Base-by-base conservation (phyloP, 306 rosid species). In the Oxytropis ochrocephala region DNA sequence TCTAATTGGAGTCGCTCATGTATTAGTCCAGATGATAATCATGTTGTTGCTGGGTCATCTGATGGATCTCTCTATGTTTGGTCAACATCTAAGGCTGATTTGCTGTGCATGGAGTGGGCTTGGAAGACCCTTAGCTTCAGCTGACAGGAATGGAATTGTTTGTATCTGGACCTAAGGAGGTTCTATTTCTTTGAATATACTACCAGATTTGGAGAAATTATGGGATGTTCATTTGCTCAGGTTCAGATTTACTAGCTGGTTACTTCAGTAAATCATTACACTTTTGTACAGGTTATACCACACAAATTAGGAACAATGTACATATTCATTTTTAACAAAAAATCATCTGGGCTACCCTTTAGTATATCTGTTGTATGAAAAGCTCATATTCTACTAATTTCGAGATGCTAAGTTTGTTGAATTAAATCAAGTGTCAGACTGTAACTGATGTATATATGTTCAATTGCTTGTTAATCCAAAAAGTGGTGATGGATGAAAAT, bases 1-100 rank as follows among this genome's bases (percentile, higher is more conserved):
- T 89, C 99, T 7, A 94, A 94, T 71, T 94, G 99, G 97, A 94
- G 96, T 78, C 84, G 99, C 48, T 94, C 99, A 5, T 94, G 99
- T 74, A 81, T 94, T 41, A 91, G 97, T 67, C 97, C 96, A 4
- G 99, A 89, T 64, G 96, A 94, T 84, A 85, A 59, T 68, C 73
- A 91, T 12, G 91, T 94, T 10, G 96, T 97, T 30, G 88, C 97
- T 7, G 99, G 99, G 14, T 94, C 96, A 14, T 88, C 85, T 0
- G 99, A 94, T 74, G 99, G 99, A 64, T 81, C 85, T 56, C 85
- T 94, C 27, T 79, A 76, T 68, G 83, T 91, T 42, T 91, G 99
- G 97, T 94, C 99, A 3, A 70, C 81, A 39, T 85, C 91, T 21
- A 83, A 78, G 73, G 85, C 77, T 48, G 89, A 91, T 63, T 58